Percentiles rank a stretch among this genome's conserved stretches.
Conservation (phyloP, 2,329 filamentous ascomycete species). For the Keithomyces neogunnii region DNA sequence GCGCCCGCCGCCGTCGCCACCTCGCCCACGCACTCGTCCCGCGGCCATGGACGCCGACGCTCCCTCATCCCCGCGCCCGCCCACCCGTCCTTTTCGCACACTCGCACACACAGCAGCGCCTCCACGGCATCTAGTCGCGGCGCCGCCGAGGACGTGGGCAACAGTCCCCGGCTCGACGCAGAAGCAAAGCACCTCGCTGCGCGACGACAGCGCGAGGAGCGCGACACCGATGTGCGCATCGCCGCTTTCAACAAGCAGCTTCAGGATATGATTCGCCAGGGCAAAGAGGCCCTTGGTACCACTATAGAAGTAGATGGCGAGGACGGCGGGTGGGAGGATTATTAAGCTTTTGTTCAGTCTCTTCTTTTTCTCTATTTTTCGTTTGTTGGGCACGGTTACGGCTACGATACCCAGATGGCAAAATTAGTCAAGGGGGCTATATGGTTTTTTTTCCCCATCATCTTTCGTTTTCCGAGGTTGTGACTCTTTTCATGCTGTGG, state of each 20-base stretch:
- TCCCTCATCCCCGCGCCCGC: conserved; percentile 6
- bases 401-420: conserved; percentile 5
- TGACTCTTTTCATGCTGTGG: too few relatives aligned
- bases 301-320: conserved; percentile 55
- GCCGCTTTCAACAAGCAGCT: conserved; percentile 71
- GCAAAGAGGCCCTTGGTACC: conserved; percentile 75
- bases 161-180: conserved; percentile 43
- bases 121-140: conserved; percentile 31
- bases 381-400: conserved; percentile 1
- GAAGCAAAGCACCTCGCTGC: conserved; percentile 70
- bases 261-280: conserved; percentile 81
- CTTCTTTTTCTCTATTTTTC: not conserved
- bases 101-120: conserved; percentile 36
- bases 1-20: conserved; percentile 13
- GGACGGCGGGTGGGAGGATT: conserved; percentile 31
- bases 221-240: conserved; percentile 71
- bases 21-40: conserved; percentile 12
- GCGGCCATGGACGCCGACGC: conserved; percentile 11
- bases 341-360: not conserved
- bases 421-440: not conserved
- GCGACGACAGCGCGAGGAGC: conserved; percentile 63
- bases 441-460: not conserved
- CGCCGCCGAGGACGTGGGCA: conserved; percentile 11
- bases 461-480: too few relatives aligned
- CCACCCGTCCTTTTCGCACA: conserved; percentile 20